Base-by-base conservation (phyloP, 2,329 filamentous ascomycete genomes). In the Cercospora citrullina region DNA sequence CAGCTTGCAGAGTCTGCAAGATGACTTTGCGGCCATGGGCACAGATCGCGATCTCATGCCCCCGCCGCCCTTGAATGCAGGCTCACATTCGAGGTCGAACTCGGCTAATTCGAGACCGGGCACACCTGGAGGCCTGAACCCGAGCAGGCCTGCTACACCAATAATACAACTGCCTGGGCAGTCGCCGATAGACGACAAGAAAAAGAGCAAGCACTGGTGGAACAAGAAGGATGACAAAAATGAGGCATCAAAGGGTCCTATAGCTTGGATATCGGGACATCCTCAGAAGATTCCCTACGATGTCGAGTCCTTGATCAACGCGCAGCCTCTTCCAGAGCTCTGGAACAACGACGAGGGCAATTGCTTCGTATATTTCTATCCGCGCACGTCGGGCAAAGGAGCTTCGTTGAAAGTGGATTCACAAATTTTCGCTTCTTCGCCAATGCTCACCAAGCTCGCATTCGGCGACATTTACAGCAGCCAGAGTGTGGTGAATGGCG, bases 321-420 rank as follows among this genome's bases (percentile, higher is more conserved):
- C 83, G 45, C 81, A 86, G 67, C 85, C 82, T 77, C 84, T 87
- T 16, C 75, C 81, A 5, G 88, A 90, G 73, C 76, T 90, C 8
- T 90, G 88, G 88, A 86, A 89, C 71, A 85, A 87, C 3, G 67
- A 67, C 5, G 76, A 83, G 58, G 87, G 85, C n/a, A 87, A 89
- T 75, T 89, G 87, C 14, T 83, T 84, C 68, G 82, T 90, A n/a
- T 87, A 89, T 72, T 81, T 90, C 14, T 89, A 87, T 72, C 86
- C 87, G 0, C 81, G 84, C 51, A 84, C 80, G 16, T 85, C 86
- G 21, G 83, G 83, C 63, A 84, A 84, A 73, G 82, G 86, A 5
- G 81, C 88, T 8, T 89, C 87, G 2, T 89, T 90, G 80, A 86
- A 84, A 68, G 79, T 90, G 65, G 83, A 89, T 73, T 88, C 87